Evolutionary conservation across 2,329 filamentous ascomycete species (phyloP).

Genomic region (Coniella lustricola): DNA sequence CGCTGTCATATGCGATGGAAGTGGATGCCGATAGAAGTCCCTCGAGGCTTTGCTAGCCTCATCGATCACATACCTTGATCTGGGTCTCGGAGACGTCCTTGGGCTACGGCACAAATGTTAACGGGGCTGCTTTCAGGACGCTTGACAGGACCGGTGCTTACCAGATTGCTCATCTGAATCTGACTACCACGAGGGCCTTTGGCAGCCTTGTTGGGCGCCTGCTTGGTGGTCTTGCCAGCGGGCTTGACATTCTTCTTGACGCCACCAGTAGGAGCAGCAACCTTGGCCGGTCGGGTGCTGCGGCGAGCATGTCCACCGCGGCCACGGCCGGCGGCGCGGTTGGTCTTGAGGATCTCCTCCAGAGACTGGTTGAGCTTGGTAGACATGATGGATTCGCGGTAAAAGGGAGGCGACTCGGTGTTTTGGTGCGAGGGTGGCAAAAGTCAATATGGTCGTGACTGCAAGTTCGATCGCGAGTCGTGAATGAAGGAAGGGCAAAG

Average conservation of each 20-base stretch:
- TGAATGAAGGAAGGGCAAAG: neutral
- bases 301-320: constrained; percentile 46
- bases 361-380: constrained; percentile 95
- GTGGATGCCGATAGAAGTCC: constrained; percentile 63
- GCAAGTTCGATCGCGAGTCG: constrained; percentile 2
- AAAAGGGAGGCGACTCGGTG: constrained; percentile 13
- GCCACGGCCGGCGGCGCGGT: constrained; percentile 51
- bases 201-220: constrained; percentile 57
- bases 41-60: constrained; percentile 57
- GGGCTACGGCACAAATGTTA: constrained; percentile 58
- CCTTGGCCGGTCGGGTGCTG: constrained; percentile 24
- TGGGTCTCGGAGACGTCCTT: constrained; percentile 92
- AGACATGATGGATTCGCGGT: constrained; percentile 55
- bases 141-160: constrained; percentile 43
- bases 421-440: constrained; percentile 13
- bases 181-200: constrained; percentile 71
- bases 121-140: constrained; percentile 19
- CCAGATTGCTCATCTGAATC: constrained; percentile 97
- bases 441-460: constrained; percentile 2
- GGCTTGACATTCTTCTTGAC: constrained; percentile 70
- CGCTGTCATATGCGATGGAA: constrained; percentile 26
- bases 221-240: constrained; percentile 53
- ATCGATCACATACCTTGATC: constrained; percentile 99
- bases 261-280: constrained; percentile 71
- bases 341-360: constrained; percentile 89